Evolutionary conservation across 768 basidiomycete species (phyloP), one percentile per base, ranked within the genome.

Genomic region (Leucocoprinus sp.): DNA sequence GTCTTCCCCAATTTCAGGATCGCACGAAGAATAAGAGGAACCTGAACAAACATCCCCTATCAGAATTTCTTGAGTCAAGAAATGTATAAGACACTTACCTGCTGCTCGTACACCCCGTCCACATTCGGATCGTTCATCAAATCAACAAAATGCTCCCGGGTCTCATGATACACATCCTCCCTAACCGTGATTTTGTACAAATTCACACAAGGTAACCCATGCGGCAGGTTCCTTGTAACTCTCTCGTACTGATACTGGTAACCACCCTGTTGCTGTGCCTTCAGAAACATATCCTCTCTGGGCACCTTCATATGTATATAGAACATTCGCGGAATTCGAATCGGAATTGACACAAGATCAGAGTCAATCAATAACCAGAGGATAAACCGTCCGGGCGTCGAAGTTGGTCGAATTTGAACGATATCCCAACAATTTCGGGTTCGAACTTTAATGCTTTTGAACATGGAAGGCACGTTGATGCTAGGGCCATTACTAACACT

Each of bases 101-200:
- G 93, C 15, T 84, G 72, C 64, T 99, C 96, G 56, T 84, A 99
- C 3, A 96, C 86, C 1, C 91, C 92, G 54, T 97, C 92, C 7
- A 97, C 90, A 57, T 88, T 91, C 0, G 93, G 89, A 55, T 93
- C 88, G 57, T 96, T 96, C 48, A 80, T 89, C 40, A 98, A 70
- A 58, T 93, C 84, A 14, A 91, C 82, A 57, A 98, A 97, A 59
- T 96, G 90, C 45, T 90, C 84, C 54, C 90, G 84, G 23, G 84
- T 87, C 23, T 86, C 79, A 23, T 84, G 71, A 62, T 87, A 99
- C 12, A 83, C 65, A 4, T 85, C 82, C 59, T 98, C 96, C 24
- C 82, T 75, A 18, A 93, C 89, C 8, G 75, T 67, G 21, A 98
- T 68, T 54, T 82, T 84, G 68, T 88, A 95, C 1, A 99, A 71